Evolutionary conservation across 1,284 basidiomycete species (phyloP).

Genomic region (Blastosporella zonata): DNA sequence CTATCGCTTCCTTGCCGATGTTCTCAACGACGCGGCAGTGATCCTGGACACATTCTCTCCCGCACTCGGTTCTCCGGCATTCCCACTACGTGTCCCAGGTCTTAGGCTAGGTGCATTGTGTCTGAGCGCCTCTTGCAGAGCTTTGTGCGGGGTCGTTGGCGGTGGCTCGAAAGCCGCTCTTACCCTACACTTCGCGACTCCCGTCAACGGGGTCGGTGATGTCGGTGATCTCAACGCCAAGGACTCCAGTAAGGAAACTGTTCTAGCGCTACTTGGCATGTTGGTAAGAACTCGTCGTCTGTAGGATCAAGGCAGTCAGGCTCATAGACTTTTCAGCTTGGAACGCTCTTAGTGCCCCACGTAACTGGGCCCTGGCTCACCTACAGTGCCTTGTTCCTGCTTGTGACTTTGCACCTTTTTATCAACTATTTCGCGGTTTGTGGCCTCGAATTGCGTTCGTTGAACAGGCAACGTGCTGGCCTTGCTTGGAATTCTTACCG

Average conservation of each 20-base stretch:
- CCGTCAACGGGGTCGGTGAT: constrained; percentile 47
- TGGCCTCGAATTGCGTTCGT: constrained; percentile 49
- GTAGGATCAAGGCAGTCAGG: neutral
- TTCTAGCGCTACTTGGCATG: constrained; percentile 63
- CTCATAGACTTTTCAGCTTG: constrained; percentile 39
- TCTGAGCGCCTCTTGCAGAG: constrained; percentile 51
- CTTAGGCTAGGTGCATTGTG: constrained; percentile 51
- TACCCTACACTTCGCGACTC: constrained; percentile 62
- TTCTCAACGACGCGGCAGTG: constrained; percentile 59
- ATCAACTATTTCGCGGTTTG: constrained; percentile 61
- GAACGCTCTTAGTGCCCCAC: constrained; percentile 54
- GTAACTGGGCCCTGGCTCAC: constrained; percentile 47
- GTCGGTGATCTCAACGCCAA: constrained; percentile 70
- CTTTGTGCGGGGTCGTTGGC: constrained; percentile 58
- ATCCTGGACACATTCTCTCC: constrained; percentile 61
- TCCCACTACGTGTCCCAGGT: constrained; percentile 30
- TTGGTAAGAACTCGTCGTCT: constrained; percentile 42
- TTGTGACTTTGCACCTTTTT: constrained; percentile 53
- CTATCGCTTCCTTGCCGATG: constrained; percentile 67
- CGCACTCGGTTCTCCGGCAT: constrained; percentile 38
- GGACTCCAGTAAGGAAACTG: constrained; percentile 68
- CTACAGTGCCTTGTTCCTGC: constrained; percentile 46
- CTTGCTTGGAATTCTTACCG: constrained; percentile 49
- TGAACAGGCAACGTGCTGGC: constrained; percentile 57
- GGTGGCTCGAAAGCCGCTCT: constrained; percentile 68